These are phyloP conservation scores for Porphyrellus cyaneotinctus DNA, from an alignment of 768 basidiomycete genomes.

Conservation along the genomic window DNA sequence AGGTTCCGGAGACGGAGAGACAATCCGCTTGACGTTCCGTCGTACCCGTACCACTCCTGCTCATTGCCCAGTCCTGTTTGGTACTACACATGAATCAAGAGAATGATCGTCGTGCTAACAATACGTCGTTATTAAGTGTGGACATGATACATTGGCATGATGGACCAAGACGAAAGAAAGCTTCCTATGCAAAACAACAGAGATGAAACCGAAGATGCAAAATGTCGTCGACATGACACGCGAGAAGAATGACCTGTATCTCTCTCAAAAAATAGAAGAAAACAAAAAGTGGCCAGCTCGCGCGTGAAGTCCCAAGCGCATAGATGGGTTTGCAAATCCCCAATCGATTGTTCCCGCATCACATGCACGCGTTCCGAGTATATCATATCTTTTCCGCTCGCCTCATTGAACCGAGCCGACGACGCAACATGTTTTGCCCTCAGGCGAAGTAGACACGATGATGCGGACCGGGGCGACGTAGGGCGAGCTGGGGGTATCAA, in stretches of 20 bases:
- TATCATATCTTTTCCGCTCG: background rate
- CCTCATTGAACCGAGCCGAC: conserved; percentile 20
- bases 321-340: background rate
- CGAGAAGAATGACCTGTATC: conserved; percentile 2
- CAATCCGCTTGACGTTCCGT: background rate
- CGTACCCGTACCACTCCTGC: background rate
- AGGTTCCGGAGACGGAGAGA: conserved; percentile 16
- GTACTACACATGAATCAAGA: conserved; percentile 15
- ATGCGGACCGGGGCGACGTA: conserved; percentile 7
- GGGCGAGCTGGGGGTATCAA: conserved; percentile 1
- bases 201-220: conserved; percentile 3
- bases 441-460: conserved; percentile 2
- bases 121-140: conserved; percentile 15
- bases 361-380: background rate
- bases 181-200: conserved; percentile 29
- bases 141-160: conserved; percentile 24
- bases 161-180: conserved; percentile 11
- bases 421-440: background rate
- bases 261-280: background rate
- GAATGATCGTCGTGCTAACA: conserved; percentile 11
- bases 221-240: conserved; percentile 5
- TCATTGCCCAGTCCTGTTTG: background rate
- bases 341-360: background rate
- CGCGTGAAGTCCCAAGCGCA: background rate
- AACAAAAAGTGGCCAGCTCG: background rate